phyloP scores from a whole-genome alignment of 331 rosid species.

The Dryas integrifolia region DNA sequence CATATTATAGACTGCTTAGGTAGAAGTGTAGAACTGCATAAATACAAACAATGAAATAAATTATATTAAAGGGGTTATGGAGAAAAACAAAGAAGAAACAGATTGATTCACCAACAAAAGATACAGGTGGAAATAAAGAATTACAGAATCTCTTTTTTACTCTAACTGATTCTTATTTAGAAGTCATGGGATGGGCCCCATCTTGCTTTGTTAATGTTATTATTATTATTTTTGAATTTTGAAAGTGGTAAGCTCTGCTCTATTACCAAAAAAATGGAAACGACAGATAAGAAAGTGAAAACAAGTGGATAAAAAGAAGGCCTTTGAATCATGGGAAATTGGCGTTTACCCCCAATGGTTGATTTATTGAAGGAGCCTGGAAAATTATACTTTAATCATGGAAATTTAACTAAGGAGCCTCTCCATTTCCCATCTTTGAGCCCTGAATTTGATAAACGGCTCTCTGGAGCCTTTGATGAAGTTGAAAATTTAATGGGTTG shows the following conservation, averaged over 20 bases:
- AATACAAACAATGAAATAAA: too few relatives aligned
- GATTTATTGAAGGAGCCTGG: constrained; percentile 34
- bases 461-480: constrained; percentile 10
- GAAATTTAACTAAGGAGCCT: constrained; percentile 22
- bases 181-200: not conserved
- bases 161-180: not conserved
- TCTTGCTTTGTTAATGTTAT: not conserved
- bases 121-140: not conserved
- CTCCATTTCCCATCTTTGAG: not conserved
- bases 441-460: constrained; percentile 10
- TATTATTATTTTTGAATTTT: constrained; percentile 24
- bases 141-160: not conserved
- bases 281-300: constrained; percentile 24
- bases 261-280: constrained; percentile 27
- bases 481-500: constrained; percentile 6
- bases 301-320: constrained; percentile 11
- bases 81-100: not conserved
- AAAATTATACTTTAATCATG: constrained; percentile 32
- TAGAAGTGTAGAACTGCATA: not conserved
- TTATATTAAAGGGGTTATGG: not conserved
- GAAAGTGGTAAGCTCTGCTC: constrained; percentile 22
- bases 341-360: constrained; percentile 13
- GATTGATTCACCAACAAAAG: constrained; percentile 4
- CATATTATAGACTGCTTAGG: not conserved
- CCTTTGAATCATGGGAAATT: constrained; percentile 27